Evolutionary conservation across 2,329 filamentous ascomycete species (phyloP), one percentile per base, ranked within the genome.

Genomic region (Blumeriella jaapii): DNA sequence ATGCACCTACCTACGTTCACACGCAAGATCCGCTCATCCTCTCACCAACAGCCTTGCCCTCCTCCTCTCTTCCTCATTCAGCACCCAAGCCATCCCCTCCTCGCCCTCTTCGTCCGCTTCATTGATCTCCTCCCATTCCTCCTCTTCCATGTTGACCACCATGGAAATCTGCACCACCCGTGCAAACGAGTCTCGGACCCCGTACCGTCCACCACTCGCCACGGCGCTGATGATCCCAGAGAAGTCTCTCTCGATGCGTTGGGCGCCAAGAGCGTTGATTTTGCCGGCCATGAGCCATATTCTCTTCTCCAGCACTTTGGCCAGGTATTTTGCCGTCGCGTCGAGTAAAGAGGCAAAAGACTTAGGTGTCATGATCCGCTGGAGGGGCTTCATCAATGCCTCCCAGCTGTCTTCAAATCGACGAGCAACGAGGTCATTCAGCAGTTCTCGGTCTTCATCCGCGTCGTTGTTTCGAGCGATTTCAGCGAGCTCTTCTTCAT

Each of bases 81-180:
- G 50, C 29, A 78, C 69, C 81, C 81, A 86, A 32, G 69, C 67
- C 53, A 91, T 74, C 8, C 72, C 80, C 31, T 72, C 77, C 9
- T 76, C 71, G 10, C 67, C 61, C 36, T 71, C 67, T 36, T 55
- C 41, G 58, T 61, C 55, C 20, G 59, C 60, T 22, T 62, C 67
- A 19, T 65, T 59, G 25, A 87, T 59, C 58, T 91, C 85, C 30
- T 89, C 82, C 82, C 86, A 94, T 59, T 95, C 89, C 39, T 95
- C 87, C 20, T 91, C 83, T 55, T 95, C 87, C 85, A 95, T 93
- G 49, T 87, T 89, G 55, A 89, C 77, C 11, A 94, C 74, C 65
- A 93, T 74, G 38, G 82, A 74, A 50, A 94, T 78, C 65, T 95
- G 85, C 40, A 70, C 68, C 39, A 82, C 82, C 51, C 78, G 74